These are phyloP conservation scores for Umbelopsis sp. DNA, from an alignment of 192 early-diverging fungal genomes.

Conservation along the genomic window DNA sequence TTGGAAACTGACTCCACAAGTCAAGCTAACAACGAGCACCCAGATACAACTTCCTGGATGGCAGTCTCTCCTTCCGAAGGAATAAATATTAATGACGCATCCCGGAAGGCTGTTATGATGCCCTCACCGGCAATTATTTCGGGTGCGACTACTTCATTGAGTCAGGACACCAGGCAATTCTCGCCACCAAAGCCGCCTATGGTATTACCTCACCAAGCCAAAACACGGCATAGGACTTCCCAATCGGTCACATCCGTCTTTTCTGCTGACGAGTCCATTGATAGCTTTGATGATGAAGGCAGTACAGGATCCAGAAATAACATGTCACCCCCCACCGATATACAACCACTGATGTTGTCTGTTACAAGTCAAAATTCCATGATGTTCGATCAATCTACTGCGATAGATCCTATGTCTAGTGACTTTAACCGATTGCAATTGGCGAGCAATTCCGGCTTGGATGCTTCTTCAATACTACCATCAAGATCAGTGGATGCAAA, in stretches of 20 bases:
- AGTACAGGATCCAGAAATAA: neutral
- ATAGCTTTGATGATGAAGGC: neutral
- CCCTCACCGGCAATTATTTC: neutral
- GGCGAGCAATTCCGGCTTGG: neutral
- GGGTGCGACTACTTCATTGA: neutral
- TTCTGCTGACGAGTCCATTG: neutral
- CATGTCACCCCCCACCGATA: neutral
- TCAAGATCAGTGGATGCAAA: slow-evolving; percentile 35
- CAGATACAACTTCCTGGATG: neutral
- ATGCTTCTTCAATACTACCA: slow-evolving; percentile 11
- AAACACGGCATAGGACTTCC: neutral
- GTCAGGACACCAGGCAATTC: neutral
- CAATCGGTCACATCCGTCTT: neutral
- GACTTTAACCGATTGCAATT: slow-evolving; percentile 2
- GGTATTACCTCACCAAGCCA: neutral
- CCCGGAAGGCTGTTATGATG: neutral
- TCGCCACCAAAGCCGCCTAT: slow-evolving; percentile 3
- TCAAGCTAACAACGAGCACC: neutral
- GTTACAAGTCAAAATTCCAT: neutral
- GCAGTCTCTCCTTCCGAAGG: neutral
- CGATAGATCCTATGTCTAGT: neutral
- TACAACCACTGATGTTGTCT: neutral
- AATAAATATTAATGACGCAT: neutral
- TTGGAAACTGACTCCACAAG: neutral
- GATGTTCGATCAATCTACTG: neutral